Conservation (phyloP, 2,329 filamentous ascomycete species). For the Apiospora hydei region DNA sequence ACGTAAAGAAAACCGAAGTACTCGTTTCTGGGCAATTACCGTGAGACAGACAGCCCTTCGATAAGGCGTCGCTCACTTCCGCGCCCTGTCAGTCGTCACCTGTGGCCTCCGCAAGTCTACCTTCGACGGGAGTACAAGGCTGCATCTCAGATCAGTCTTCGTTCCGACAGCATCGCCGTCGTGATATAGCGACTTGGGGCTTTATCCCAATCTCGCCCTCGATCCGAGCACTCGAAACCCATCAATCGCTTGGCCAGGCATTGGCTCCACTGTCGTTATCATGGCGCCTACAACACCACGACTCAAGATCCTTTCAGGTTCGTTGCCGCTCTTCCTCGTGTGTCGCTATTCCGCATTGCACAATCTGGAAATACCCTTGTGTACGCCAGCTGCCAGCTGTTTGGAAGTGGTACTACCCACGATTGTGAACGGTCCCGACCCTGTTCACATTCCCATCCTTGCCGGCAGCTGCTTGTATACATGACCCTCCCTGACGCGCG, state of each 20-base stretch:
- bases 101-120: slow-evolving; percentile 23
- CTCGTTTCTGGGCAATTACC: slow-evolving; percentile 10
- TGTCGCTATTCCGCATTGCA: neutral
- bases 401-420: slow-evolving; percentile 9
- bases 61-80: slow-evolving; percentile 27
- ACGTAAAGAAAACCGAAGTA: slow-evolving; percentile 21
- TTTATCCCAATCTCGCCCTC: neutral
- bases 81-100: slow-evolving; percentile 26
- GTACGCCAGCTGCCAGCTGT: slow-evolving; percentile 10
- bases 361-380: neutral
- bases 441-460: slow-evolving; percentile 1
- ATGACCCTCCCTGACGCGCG: slow-evolving; percentile 21
- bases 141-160: slow-evolving; percentile 21
- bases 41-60: slow-evolving; percentile 24
- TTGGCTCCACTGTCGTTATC: slow-evolving; percentile 46
- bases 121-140: slow-evolving; percentile 19
- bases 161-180: slow-evolving; percentile 22
- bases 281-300: slow-evolving; percentile 68
- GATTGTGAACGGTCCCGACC: neutral
- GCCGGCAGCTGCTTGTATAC: slow-evolving; percentile 18
- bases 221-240: slow-evolving; percentile 32
- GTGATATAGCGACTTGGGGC: slow-evolving; percentile 20
- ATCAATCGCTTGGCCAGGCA: slow-evolving; percentile 26
- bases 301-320: slow-evolving; percentile 68
- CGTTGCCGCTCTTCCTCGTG: slow-evolving; percentile 43